Percentiles rank a stretch among this genome's conserved stretches.
phyloP scores from a whole-genome alignment of 768 basidiomycete genomes.

The Phlegmacium glaucopus region DNA sequence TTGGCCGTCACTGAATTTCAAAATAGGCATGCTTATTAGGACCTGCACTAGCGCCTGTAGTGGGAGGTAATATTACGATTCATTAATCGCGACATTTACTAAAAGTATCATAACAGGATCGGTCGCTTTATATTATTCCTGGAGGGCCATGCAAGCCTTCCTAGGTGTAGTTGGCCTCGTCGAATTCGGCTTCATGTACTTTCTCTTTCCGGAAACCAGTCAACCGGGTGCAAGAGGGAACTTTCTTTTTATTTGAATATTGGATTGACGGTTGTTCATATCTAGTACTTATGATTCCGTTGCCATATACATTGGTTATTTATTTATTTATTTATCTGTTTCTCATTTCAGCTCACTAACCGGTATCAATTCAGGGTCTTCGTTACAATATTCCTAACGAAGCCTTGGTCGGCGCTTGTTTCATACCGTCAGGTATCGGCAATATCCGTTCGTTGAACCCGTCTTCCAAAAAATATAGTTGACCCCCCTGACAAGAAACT shows the following conservation, averaged over 20 bases:
- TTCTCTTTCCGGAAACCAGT: constrained; percentile 60
- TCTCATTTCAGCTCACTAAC: not conserved
- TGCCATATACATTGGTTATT: constrained; percentile 62
- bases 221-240: constrained; percentile 51
- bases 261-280: not conserved
- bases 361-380: constrained; percentile 39
- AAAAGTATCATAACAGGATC: constrained; percentile 24
- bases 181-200: constrained; percentile 32
- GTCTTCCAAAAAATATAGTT: not conserved
- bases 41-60: constrained; percentile 54
- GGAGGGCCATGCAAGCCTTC: constrained; percentile 52
- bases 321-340: not conserved
- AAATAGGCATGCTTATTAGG: constrained; percentile 51
- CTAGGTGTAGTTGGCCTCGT: constrained; percentile 38
- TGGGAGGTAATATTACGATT: constrained; percentile 38
- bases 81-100: not conserved
- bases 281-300: constrained; percentile 50
- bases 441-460: constrained; percentile 30
- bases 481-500: not conserved
- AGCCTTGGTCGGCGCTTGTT: constrained; percentile 53
- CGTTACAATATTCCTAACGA: constrained; percentile 52
- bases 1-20: not conserved
- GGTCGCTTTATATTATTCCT: constrained; percentile 58
- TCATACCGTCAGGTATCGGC: constrained; percentile 53
- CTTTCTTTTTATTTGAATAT: not conserved